Evolutionary conservation across 1,139 yeast genomes (phyloP).

Genomic region (Saccharomyces hybrid): DNA sequence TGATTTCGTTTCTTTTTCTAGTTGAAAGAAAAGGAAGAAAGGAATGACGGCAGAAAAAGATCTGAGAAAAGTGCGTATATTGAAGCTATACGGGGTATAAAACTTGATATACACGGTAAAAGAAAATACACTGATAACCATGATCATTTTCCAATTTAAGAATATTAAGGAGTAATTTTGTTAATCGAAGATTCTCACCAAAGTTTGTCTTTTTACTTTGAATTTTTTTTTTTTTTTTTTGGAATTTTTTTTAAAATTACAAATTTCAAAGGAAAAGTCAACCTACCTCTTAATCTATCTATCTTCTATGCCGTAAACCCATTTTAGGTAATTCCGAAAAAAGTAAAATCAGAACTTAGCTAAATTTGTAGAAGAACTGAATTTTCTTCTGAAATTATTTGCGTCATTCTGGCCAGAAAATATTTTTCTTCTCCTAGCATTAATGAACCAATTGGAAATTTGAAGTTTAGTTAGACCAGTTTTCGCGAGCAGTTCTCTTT

Average conservation of each 20-base stretch:
- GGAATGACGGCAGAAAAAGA: background rate
- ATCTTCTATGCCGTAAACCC: background rate
- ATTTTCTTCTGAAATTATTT: background rate
- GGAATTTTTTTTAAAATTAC: background rate
- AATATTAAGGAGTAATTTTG: background rate
- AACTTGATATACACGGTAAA: background rate
- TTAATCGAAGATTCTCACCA: background rate
- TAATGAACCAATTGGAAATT: constrained; percentile 92
- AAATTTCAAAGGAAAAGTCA: background rate
- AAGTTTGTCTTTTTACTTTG: background rate
- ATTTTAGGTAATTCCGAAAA: background rate
- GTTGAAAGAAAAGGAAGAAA: background rate
- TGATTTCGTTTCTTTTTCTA: background rate
- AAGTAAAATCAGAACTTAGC: background rate
- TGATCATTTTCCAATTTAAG: background rate
- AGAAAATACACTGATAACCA: background rate
- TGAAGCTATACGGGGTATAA: background rate
- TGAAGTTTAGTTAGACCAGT: constrained; percentile 91
- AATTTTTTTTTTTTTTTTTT: background rate
- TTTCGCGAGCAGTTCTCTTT: constrained; percentile 63
- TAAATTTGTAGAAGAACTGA: background rate
- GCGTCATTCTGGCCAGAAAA: constrained; percentile 24
- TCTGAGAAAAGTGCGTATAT: background rate
- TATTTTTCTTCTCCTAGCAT: constrained; percentile 83
- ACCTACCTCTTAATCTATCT: background rate